Percentiles rank a stretch among this genome's conserved stretches.
Evolutionary conservation across 805 yeast genomes (phyloP).

Genomic region (Teunomyces kruisii): DNA sequence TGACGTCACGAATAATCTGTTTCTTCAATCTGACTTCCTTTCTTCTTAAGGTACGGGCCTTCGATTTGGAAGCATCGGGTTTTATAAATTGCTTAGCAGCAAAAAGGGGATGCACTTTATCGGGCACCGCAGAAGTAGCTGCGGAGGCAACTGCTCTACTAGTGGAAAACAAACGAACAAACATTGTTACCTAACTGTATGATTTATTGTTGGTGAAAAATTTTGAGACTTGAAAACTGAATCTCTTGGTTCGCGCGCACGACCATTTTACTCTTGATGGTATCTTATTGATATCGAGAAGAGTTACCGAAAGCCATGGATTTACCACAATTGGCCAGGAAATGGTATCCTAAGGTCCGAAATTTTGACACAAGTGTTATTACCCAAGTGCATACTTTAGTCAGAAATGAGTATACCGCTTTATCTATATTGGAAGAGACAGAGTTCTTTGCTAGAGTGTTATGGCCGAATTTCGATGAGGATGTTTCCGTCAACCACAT

Average conservation of each 20-base stretch:
- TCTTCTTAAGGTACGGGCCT: conserved; percentile 34
- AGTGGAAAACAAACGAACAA: conserved; percentile 18
- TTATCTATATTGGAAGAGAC: conserved; percentile 13
- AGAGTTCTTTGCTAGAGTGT: conserved; percentile 25
- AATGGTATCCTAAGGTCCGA: conserved; percentile 20
- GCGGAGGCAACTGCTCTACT: conserved; percentile 12
- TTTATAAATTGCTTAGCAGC: conserved; percentile 41
- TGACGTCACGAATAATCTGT: conserved; percentile 40
- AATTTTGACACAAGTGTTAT: conserved; percentile 15
- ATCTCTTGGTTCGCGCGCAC: conserved; percentile 6
- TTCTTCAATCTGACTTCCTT: conserved; percentile 41
- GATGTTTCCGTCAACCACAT: conserved; percentile 43
- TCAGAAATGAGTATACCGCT: background rate
- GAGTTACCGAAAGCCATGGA: background rate
- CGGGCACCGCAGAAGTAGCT: conserved; percentile 4
- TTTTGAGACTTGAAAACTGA: background rate
- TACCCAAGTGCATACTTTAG: conserved; percentile 15
- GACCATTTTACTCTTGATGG: conserved; percentile 1
- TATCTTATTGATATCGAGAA: background rate
- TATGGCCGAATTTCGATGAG: conserved; percentile 43
- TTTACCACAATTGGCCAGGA: conserved; percentile 9
- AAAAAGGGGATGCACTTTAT: conserved; percentile 19
- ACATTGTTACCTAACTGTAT: conserved; percentile 3
- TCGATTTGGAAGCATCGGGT: conserved; percentile 30
- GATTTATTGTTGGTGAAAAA: conserved; percentile 1